Evolutionary conservation across 1,284 basidiomycete genomes (phyloP), one percentile per base, ranked within the genome.

Genomic region (Coriolopsis trogii): DNA sequence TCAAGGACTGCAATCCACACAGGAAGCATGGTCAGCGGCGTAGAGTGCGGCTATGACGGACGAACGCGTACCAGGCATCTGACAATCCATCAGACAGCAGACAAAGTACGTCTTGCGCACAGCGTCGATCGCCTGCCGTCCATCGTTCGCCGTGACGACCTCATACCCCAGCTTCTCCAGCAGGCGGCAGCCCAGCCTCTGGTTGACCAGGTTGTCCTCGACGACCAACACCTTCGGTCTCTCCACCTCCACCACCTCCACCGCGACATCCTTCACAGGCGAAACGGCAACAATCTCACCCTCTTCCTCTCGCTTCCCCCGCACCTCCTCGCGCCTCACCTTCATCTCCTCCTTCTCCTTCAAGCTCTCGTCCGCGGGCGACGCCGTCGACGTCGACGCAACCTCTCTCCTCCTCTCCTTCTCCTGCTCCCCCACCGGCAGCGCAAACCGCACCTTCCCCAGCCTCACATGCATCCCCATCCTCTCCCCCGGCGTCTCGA

Each of bases 51-150:
- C 9, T 3, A n/a, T 7, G 3, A 13, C 13, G 3, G 25, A 40
- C 9, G 12, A 46, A n/a, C n/a, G n/a, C 63, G n/a, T 31, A 61
- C 59, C 58, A 36, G 64, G 63, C 65, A 65, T 67, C 56, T 67
- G 53, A 34, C 66, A 67, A 34, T 68, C 67, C 66, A 68, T 67
- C 18, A 68, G 56, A 36, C 66, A 67, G 28, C 60, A 62, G n/a
- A 56, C 44, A 48, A 60, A 68, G 7, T 50, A 43, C 3, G 42
- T 53, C 30, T 51, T 30, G 31, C 52, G 51, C 6, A 60, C 49
- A 3, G 54, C 59, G 3, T 64, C 63, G 4, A 68, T 50, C 1
- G 67, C 67, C 29, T 67, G 53, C 34, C 65, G 58, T 4, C 67
- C 67, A 36, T 68, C 61, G 46, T 61, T 63, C 9, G 63, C 66